Conservation (phyloP, 176 grass and related monocot genomes). For the Elaeis guineensis region DNA sequence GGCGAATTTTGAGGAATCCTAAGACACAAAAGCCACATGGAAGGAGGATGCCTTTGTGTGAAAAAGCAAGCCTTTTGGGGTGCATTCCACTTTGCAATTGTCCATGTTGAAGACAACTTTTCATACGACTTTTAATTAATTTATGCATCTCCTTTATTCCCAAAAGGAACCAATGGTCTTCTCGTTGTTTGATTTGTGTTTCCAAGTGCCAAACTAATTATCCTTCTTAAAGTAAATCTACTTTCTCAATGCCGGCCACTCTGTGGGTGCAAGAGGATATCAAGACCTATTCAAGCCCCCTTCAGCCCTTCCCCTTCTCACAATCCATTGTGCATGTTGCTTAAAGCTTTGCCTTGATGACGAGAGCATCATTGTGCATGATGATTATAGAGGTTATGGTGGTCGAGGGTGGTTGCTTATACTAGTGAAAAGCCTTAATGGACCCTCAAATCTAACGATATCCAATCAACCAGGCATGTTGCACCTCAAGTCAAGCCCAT, state of each 20-base stretch:
- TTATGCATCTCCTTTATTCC: conserved; percentile 54
- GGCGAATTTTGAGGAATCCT: conserved; percentile 38
- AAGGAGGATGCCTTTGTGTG: conserved; percentile 33
- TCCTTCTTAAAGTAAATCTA: conserved; percentile 23
- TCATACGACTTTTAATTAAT: conserved; percentile 39
- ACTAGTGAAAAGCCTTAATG: background rate
- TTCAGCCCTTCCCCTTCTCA: background rate
- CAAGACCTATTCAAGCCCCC: background rate
- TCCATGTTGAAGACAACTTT: conserved; percentile 50
- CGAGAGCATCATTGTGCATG: conserved; percentile 32
- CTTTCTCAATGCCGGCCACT: conserved; percentile 24
- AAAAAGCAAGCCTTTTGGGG: conserved; percentile 46
- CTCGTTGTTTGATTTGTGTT: conserved; percentile 64
- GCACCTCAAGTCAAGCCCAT: no score
- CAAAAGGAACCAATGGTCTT: conserved; percentile 38
- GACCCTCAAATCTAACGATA: background rate
- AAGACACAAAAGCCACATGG: conserved; percentile 6
- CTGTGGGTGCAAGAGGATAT: no score
- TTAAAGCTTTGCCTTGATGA: conserved; percentile 1
- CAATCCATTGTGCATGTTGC: background rate
- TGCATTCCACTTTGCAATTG: conserved; percentile 59
- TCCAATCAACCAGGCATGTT: background rate
- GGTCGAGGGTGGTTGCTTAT: background rate
- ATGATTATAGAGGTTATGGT: conserved; percentile 30
- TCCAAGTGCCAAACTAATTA: conserved; percentile 37